Percentiles rank a stretch among this genome's conserved stretches.
These are phyloP conservation scores for Suillus discolor DNA, from an alignment of 768 basidiomycete genomes.

Conservation along the genomic window DNA sequence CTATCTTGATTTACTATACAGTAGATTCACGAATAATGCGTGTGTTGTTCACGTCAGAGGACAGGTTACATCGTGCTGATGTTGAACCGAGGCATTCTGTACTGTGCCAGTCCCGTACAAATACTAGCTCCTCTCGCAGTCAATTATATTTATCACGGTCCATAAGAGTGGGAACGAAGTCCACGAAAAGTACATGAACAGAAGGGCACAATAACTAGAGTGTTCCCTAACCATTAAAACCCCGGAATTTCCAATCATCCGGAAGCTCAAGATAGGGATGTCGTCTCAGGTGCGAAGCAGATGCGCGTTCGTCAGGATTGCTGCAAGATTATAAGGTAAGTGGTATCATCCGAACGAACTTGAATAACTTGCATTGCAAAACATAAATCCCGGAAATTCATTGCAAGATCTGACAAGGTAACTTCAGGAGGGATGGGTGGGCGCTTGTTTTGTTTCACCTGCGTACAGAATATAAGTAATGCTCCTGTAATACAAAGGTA, in stretches of 20 bases:
- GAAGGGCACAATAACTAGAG: background rate
- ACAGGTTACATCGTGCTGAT: background rate
- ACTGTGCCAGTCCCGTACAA: background rate
- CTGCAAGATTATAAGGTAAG: slow-evolving; percentile 37
- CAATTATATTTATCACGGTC: background rate
- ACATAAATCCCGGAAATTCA: slow-evolving; percentile 86
- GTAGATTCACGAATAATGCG: background rate
- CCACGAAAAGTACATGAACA: background rate
- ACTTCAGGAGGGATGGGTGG: slow-evolving; percentile 93
- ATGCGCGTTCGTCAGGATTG: slow-evolving; percentile 83
- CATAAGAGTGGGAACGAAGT: background rate
- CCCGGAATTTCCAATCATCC: slow-evolving; percentile 74
- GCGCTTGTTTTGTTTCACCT: slow-evolving; percentile 84
- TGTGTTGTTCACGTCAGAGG: background rate
- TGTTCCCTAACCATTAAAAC: slow-evolving; percentile 31
- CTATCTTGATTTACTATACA: background rate
- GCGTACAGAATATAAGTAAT: slow-evolving; percentile 6
- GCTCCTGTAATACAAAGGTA: background rate
- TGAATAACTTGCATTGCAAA: slow-evolving; percentile 76
- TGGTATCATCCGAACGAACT: background rate
- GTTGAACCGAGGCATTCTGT: background rate
- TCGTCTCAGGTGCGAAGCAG: slow-evolving; percentile 72
- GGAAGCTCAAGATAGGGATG: slow-evolving; percentile 80
- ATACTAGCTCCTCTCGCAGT: background rate
- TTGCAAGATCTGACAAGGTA: slow-evolving; percentile 70